Percentiles rank a stretch among this genome's conserved stretches.
Conservation (phyloP, 176 grass and related monocot species). For the Hordeum marinum region DNA sequence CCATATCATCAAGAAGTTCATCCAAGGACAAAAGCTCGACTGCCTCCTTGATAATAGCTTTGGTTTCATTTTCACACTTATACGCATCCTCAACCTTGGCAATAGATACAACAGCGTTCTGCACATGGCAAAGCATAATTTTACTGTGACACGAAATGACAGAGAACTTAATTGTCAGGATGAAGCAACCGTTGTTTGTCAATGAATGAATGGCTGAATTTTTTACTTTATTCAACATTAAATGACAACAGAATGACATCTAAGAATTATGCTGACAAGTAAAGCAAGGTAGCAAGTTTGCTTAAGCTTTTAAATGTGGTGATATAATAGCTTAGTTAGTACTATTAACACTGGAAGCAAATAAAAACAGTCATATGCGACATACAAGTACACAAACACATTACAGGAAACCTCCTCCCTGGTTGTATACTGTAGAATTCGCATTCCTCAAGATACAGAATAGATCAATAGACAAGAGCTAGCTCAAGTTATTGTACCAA, state of each 20-base stretch:
- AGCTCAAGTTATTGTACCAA: slow-evolving; percentile 16
- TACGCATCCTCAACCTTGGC: slow-evolving; percentile 84
- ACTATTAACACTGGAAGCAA: not conserved
- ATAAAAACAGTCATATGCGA: not conserved
- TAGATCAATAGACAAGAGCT: not conserved
- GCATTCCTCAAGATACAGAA: slow-evolving; percentile 9
- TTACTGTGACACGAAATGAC: not conserved
- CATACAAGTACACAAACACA: not conserved
- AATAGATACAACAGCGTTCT: slow-evolving; percentile 68
- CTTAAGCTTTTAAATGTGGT: not conserved
- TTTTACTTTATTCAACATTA: not conserved
- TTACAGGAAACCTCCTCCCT: slow-evolving; percentile 4
- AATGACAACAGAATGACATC: slow-evolving; percentile 17
- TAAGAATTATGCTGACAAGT: slow-evolving; percentile 12
- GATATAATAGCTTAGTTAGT: not conserved
- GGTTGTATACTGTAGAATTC: not conserved
- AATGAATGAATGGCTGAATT: not conserved
- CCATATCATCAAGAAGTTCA: slow-evolving; percentile 54
- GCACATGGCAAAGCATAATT: slow-evolving; percentile 18
- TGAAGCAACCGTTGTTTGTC: not conserved
- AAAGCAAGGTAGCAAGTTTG: slow-evolving; percentile 16
- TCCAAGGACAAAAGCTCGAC: slow-evolving; percentile 69
- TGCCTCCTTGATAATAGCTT: slow-evolving; percentile 61
- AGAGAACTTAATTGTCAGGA: not conserved
- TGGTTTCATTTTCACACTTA: slow-evolving; percentile 72